Evolutionary conservation across 2,329 filamentous ascomycete genomes (phyloP).

Genomic region (Claviceps africana): DNA sequence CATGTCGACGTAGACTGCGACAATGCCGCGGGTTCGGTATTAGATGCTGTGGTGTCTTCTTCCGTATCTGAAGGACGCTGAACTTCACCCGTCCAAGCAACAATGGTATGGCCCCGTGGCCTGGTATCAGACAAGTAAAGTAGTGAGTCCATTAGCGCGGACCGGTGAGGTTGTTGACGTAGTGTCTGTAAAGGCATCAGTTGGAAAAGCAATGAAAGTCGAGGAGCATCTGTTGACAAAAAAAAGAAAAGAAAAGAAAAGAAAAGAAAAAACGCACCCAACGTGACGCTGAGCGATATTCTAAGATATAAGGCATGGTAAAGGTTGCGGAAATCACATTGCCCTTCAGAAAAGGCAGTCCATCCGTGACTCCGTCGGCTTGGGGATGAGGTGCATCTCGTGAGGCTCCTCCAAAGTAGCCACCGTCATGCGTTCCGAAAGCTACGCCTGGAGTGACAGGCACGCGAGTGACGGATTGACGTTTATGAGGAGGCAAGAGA

Average conservation of each 20-base stretch:
- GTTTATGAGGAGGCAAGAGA: conserved; percentile 4
- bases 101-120: conserved; percentile 78
- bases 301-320: conserved; percentile 1
- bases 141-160: conserved; percentile 82
- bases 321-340: conserved; percentile 3
- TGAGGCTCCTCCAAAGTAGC: neutral
- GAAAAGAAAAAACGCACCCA: conserved; percentile 2
- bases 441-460: conserved; percentile 6
- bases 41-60: neutral
- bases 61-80: conserved; percentile 17
- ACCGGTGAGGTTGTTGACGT: conserved; percentile 56
- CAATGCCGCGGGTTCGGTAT: neutral
- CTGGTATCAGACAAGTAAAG: conserved; percentile 68
- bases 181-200: conserved; percentile 1
- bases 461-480: conserved; percentile 1
- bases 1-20: conserved; percentile 1
- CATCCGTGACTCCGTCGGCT: neutral
- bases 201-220: neutral
- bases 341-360: neutral
- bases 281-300: neutral
- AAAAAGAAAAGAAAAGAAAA: too few relatives aligned
- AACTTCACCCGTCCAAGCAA: conserved; percentile 90
- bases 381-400: neutral
- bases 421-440: conserved; percentile 3
- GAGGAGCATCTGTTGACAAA: neutral